phyloP scores from a whole-genome alignment of 2,329 filamentous ascomycete genomes.

The Ophioceras dolichostomum region DNA sequence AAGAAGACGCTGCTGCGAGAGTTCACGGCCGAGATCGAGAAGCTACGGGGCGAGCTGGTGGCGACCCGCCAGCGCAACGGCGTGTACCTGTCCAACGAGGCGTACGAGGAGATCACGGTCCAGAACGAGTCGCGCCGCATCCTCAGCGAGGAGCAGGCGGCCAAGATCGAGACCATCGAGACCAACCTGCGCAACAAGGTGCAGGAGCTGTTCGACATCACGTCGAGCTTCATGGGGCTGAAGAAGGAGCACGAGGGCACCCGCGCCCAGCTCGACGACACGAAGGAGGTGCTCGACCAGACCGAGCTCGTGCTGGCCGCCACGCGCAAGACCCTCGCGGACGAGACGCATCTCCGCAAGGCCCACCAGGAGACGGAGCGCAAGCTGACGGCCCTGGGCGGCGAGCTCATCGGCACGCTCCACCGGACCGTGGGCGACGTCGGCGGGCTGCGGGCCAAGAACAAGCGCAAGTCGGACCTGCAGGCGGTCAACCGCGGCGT shows the following conservation, averaged over 20 bases:
- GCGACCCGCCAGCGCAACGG: constrained; percentile 88
- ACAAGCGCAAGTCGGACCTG: constrained; percentile 72
- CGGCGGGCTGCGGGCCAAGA: constrained; percentile 71
- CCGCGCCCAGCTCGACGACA: constrained; percentile 59
- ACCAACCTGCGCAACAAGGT: constrained; percentile 84
- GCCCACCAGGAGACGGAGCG: constrained; percentile 80
- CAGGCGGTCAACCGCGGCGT: constrained; percentile 66
- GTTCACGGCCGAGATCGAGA: constrained; percentile 87
- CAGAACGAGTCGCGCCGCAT: constrained; percentile 89
- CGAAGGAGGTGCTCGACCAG: constrained; percentile 70
- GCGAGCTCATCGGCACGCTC: constrained; percentile 65
- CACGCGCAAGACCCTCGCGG: constrained; percentile 62
- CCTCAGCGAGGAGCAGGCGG: constrained; percentile 80
- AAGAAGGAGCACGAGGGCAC: constrained; percentile 85
- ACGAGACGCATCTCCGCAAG: constrained; percentile 68
- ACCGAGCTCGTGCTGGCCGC: constrained; percentile 74
- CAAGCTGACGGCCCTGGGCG: constrained; percentile 61
- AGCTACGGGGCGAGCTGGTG: constrained; percentile 85
- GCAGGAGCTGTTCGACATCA: constrained; percentile 80
- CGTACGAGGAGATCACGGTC: constrained; percentile 81
- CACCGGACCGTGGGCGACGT: constrained; percentile 70
- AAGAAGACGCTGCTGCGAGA: constrained; percentile 89
- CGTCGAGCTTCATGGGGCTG: constrained; percentile 73
- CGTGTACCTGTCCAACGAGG: constrained; percentile 82
- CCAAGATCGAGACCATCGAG: constrained; percentile 88